Evolutionary conservation across 1,139 yeast genomes (phyloP), one percentile per base, ranked within the genome.

Genomic region (Debaryomyces robertsiae): DNA sequence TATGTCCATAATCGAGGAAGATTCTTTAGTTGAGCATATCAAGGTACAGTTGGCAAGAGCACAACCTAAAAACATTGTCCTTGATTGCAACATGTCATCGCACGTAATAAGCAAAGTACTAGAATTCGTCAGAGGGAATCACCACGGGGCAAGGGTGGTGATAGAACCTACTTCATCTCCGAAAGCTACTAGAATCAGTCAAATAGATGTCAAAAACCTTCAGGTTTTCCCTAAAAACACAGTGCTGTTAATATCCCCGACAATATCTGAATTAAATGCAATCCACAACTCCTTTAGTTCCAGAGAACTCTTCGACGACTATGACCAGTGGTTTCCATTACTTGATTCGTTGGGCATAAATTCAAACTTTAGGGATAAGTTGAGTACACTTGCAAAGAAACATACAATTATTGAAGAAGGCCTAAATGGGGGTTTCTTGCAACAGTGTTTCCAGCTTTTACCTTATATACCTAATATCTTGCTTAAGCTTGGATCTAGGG

Each of bases 131-230:
- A 49, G 53, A 9, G 48, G 61, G 2, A 33, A 43, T 17, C 27
- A 45, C 4, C 40, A 46, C 2, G 44, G 47, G 6, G 55, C 67
- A 2, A 56, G 62, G 15, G 61, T 83, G 2, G 65, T 84, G 1
- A 69, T 83, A 45, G 96, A 89, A 49, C 96, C 96, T 1, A 88
- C 96, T 0, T 84, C 94, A 1, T 70, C 66, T 1, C 71, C 79
- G 1, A 88, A 88, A 52, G 74, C 89, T 1, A 46, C 51, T 1
- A 63, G 70, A 42, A 47, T 79, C 2, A 61, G 70, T 0, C 32
- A 58, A 34, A 39, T 63, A 2, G 34, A 52, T 13, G 30, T 36
- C 7, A 22, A 15, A 13, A 29, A 22, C 13, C 43, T 60, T n/a
- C 46, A 50, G 3, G 62, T 61, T 3, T 69, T 56, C 34, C 76